Base-by-base conservation (phyloP, 148 eudicot genomes). In the Vaccinium macrocarpon region DNA sequence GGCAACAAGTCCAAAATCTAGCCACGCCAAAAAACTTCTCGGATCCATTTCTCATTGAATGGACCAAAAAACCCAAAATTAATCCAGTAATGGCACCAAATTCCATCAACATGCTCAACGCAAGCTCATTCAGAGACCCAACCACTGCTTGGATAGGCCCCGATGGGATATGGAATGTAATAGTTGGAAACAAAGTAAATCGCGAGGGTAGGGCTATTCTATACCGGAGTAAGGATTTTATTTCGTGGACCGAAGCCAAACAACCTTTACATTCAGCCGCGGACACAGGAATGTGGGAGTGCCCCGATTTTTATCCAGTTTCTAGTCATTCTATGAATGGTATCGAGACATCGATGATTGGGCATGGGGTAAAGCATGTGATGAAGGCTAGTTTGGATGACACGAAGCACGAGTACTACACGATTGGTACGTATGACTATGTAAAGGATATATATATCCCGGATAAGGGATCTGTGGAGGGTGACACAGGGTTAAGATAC, bases 231-330 rank as follows among this genome's bases (percentile, higher is more conserved):
- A 89, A 57, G 66, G 95, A 95, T 86, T 95, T 95, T 84, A 59
- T 83, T 0, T 12, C 53, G 2, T 95, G 95, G 94, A 82, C 79
- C 29, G 5, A 84, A 75, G 86, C 92, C 4, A 23, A 90, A 10
- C 78, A 88, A 9, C 94, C 93, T 0, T 55, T 95, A 2, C 90
- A 92, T 71, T 87, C 88, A 0, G 27, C 85, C 0, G 42, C 83
- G 2, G 81, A 52, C 5, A 87, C 90, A 23, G 94, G 93, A 6
- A 95, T 95, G 97, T 93, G 96, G 95, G 95, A 95, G 85, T 93
- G 97, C 46, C 92, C 94, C 7, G 95, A 95, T 86, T 95, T 95
- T 82, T 93, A 16, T 61, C 95, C 95, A 0, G 91, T 95, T 75
- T 82, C 83, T n/a, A 52, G 0, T 2, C 8, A 35, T 16, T 84